Conservation (phyloP, 345 rosid species). For the Salix arbutifolia region DNA sequence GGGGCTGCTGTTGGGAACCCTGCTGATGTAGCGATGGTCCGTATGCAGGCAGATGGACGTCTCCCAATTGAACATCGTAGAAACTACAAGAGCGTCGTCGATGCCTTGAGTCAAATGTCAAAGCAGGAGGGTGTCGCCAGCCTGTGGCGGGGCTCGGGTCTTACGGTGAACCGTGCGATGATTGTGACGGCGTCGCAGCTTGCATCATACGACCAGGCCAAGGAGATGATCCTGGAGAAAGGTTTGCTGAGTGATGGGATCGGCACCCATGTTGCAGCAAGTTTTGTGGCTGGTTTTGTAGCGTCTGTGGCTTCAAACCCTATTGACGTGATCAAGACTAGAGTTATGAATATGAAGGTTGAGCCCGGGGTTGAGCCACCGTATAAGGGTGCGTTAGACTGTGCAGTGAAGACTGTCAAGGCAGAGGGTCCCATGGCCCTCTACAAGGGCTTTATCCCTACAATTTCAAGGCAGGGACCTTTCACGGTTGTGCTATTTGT, state of each 20-base stretch:
- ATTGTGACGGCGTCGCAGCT: conserved; percentile 18
- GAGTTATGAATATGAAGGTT: conserved; percentile 20
- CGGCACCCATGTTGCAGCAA: conserved; percentile 13
- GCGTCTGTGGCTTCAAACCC: conserved; percentile 21
- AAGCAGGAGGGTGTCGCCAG: conserved; percentile 15
- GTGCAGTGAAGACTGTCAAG: conserved; percentile 15
- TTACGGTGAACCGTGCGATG: conserved; percentile 13
- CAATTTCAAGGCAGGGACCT: conserved; percentile 24
- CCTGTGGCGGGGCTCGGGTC: conserved; percentile 10
- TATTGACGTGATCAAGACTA: conserved; percentile 21
- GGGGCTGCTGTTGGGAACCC: conserved; percentile 17
- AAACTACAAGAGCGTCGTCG: conserved; percentile 15
- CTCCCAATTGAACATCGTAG: conserved; percentile 11
- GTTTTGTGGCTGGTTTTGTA: conserved; percentile 14
- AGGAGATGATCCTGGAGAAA: conserved; percentile 13
- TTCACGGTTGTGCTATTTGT: conserved; percentile 20
- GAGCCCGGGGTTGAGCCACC: conserved; percentile 17
- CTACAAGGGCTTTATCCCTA: conserved; percentile 20
- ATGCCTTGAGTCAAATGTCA: conserved; percentile 17
- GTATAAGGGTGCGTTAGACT: conserved; percentile 18
- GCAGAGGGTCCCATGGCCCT: conserved; percentile 11
- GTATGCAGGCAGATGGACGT: conserved; percentile 21
- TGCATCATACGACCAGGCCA: conserved; percentile 12
- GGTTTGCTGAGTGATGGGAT: conserved; percentile 18
- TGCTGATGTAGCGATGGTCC: conserved; percentile 16